Evolutionary conservation across 305 asterid species (phyloP).

Genomic region (Fraxinus paxiana): DNA sequence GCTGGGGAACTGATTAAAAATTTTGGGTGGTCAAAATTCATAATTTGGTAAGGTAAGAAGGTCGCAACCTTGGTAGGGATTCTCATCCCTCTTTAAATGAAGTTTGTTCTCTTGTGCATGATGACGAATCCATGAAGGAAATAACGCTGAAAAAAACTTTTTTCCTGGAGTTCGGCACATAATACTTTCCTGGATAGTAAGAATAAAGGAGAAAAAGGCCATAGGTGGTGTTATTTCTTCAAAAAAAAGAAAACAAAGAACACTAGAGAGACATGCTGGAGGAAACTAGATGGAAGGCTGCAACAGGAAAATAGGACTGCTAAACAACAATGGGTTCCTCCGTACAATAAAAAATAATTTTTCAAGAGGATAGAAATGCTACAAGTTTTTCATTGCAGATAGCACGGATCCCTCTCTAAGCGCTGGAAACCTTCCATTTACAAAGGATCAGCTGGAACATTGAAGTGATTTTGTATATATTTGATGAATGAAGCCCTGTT

Average conservation of each 20-base stretch:
- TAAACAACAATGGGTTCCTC: neutral
- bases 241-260: too few relatives aligned
- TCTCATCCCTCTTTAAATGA: neutral
- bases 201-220: neutral
- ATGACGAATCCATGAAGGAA: neutral
- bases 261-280: neutral
- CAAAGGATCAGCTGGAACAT: neutral
- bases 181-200: neutral
- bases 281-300: neutral
- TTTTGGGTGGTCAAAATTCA: neutral
- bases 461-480: neutral
- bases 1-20: neutral
- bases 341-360: too few relatives aligned
- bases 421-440: neutral
- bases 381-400: neutral
- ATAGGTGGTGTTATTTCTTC: neutral
- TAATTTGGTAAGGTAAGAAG: neutral
- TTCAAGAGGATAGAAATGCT: neutral
- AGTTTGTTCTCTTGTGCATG: neutral
- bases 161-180: neutral
- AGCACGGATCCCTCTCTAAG: neutral
- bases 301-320: neutral
- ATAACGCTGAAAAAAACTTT: neutral
- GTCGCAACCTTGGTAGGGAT: neutral
- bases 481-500: neutral